Evolutionary conservation across 805 yeast species (phyloP).

Genomic region (Spathaspora passalidarum): DNA sequence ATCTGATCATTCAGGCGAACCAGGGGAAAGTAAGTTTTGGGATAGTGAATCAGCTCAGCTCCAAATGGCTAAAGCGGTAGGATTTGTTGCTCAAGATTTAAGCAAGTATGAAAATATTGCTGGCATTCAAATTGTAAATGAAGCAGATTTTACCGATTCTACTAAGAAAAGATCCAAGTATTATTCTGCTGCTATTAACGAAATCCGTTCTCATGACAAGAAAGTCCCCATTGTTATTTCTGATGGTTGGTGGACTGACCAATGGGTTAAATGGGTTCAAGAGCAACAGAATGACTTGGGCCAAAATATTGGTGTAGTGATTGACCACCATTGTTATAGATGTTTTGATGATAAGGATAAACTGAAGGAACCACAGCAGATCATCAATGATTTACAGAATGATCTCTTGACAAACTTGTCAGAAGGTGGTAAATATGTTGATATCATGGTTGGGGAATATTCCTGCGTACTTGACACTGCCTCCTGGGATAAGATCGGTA

Average conservation of each 20-base stretch:
- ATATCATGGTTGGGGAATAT: constrained; percentile 83
- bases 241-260: constrained; percentile 91
- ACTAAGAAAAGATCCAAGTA: constrained; percentile 51
- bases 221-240: constrained; percentile 74
- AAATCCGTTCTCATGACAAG: constrained; percentile 54
- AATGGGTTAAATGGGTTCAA: constrained; percentile 69
- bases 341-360: constrained; percentile 80
- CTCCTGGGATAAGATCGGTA: constrained; percentile 62
- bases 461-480: constrained; percentile 80
- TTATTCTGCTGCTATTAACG: constrained; percentile 61
- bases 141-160: constrained; percentile 60
- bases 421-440: constrained; percentile 48
- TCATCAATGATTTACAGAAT: constrained; percentile 52
- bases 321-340: constrained; percentile 85
- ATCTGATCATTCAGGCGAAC: constrained; percentile 79
- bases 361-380: constrained; percentile 58
- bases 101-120: constrained; percentile 60
- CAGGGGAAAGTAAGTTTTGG: constrained; percentile 63
- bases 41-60: constrained; percentile 35
- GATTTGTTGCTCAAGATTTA: constrained; percentile 63
- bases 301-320: constrained; percentile 55
- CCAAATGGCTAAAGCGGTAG: constrained; percentile 48
- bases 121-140: constrained; percentile 86
- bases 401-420: constrained; percentile 49
- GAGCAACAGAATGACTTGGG: constrained; percentile 32